Conservation (phyloP, 306 rosid species). For the Rosa multiflora region DNA sequence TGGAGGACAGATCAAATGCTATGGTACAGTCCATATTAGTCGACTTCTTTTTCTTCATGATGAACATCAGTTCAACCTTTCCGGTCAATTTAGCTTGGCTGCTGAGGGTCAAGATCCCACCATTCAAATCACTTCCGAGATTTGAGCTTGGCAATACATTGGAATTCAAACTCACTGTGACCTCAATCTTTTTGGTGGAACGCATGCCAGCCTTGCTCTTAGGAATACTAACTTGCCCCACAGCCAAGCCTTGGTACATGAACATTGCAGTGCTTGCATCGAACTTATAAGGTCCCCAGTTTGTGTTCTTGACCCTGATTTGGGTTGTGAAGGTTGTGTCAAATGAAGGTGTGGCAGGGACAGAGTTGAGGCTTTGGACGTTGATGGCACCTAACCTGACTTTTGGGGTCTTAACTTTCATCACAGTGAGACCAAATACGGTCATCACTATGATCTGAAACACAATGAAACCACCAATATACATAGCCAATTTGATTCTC, state of each 20-base stretch:
- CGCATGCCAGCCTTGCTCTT: not conserved
- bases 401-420: not conserved
- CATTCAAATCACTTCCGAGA: not conserved
- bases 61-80: not conserved
- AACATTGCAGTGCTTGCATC: not conserved
- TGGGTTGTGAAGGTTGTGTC: not conserved
- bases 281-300: not conserved
- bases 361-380: not conserved
- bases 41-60: not conserved
- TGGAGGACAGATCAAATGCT: not conserved
- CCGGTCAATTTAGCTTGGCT: not conserved
- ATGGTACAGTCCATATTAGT: not conserved
- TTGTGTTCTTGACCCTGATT: not conserved
- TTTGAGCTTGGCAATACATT: not conserved
- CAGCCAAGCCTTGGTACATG: not conserved
- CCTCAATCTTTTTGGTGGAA: not conserved
- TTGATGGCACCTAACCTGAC: not conserved
- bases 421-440: not conserved
- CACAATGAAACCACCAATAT: not conserved
- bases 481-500: not conserved
- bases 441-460: not conserved
- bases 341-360: not conserved
- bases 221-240: not conserved
- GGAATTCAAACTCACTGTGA: not conserved
- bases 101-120: not conserved